These are phyloP conservation scores for Candida sanyaensis DNA, from an alignment of 1,139 yeast genomes.

Conservation along the genomic window DNA sequence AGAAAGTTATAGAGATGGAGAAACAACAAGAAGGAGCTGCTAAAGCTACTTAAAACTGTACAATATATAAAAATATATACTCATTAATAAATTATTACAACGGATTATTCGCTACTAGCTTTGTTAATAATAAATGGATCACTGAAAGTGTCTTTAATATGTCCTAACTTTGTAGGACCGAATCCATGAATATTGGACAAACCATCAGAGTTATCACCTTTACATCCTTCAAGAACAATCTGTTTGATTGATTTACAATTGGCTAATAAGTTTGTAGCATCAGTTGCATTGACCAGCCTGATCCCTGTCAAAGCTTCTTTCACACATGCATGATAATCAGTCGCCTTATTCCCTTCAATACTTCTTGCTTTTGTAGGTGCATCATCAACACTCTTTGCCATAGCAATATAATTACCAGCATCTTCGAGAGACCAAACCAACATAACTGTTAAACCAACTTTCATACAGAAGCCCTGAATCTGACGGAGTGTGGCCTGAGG, in stretches of 20 bases:
- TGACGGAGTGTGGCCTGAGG: conserved; percentile 70
- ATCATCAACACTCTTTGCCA: conserved; percentile 50
- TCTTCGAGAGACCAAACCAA: conserved; percentile 85
- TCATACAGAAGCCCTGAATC: conserved; percentile 68
- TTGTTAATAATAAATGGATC: conserved; percentile 56
- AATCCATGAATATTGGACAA: conserved; percentile 50
- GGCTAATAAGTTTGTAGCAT: conserved; percentile 54
- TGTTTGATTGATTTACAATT: conserved; percentile 54
- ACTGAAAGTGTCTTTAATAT: conserved; percentile 44
- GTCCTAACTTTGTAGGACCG: conserved; percentile 54
- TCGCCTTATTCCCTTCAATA: conserved; percentile 45
- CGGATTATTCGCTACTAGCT: conserved; percentile 17
- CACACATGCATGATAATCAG: conserved; percentile 51
- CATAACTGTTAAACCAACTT: conserved; percentile 68
- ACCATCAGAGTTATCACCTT: conserved; percentile 22
- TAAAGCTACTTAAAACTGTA: background rate
- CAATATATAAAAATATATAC: background rate
- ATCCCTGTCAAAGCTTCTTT: conserved; percentile 54
- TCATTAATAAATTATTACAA: background rate
- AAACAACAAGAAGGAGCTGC: conserved; percentile 26
- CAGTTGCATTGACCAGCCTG: conserved; percentile 59
- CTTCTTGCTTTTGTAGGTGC: conserved; percentile 25
- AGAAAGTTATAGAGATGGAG: conserved; percentile 45
- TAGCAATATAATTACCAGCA: conserved; percentile 75
- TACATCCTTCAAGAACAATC: conserved; percentile 37